A percentile compares a stretch with the other conserved stretches of the same genome.
phyloP scores from a whole-genome alignment of 257 asterid genomes.

The Capsicum rhomboideum region DNA sequence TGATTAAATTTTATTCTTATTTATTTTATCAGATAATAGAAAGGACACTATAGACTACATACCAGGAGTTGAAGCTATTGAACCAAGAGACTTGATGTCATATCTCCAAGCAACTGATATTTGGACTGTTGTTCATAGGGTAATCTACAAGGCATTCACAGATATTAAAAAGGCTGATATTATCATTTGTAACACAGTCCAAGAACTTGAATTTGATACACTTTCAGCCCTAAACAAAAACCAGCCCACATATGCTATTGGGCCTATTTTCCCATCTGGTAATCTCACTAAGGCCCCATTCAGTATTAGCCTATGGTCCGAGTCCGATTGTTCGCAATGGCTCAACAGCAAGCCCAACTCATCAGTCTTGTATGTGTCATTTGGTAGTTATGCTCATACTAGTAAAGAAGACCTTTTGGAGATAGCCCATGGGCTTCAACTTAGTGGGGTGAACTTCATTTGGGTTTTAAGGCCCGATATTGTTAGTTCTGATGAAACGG shows the following conservation, averaged over 20 bases:
- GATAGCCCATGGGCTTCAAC: conserved; percentile 51
- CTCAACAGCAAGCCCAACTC: conserved; percentile 41
- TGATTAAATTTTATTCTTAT: neutral
- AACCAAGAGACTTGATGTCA: conserved; percentile 54
- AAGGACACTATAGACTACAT: conserved; percentile 50
- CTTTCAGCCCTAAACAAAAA: conserved; percentile 40
- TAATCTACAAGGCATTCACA: conserved; percentile 57
- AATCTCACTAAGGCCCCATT: conserved; percentile 28
- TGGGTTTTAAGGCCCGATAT: conserved; percentile 74
- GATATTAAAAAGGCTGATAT: conserved; percentile 45
- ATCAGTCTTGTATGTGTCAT: conserved; percentile 62
- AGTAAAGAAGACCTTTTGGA: conserved; percentile 48
- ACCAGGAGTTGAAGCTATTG: conserved; percentile 54
- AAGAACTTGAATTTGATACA: conserved; percentile 47
- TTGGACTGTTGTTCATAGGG: conserved; percentile 45
- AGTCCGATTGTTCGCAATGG: conserved; percentile 67
- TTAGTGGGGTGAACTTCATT: conserved; percentile 42
- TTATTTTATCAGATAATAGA: conserved; percentile 27
- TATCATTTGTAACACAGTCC: conserved; percentile 60
- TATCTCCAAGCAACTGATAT: conserved; percentile 50
- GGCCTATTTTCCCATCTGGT: conserved; percentile 49
- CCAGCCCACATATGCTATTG: conserved; percentile 50
- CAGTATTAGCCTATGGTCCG: conserved; percentile 62
- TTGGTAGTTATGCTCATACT: conserved; percentile 67
- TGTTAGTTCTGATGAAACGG: conserved; percentile 37